phyloP scores from a whole-genome alignment of 148 eudicot species.

The Suaeda aralocaspica region DNA sequence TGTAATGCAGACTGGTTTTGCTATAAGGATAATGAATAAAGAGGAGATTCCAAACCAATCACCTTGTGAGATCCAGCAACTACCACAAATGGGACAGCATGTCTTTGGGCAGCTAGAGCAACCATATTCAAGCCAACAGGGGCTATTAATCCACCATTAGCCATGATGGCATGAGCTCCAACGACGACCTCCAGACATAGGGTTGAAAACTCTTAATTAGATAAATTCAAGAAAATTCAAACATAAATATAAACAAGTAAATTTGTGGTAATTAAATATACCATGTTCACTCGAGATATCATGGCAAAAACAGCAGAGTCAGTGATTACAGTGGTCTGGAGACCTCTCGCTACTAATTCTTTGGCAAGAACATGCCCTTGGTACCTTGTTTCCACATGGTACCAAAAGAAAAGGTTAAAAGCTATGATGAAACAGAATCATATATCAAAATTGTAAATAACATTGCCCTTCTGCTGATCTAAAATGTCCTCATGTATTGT shows the following conservation, averaged over 20 bases:
- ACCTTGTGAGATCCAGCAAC: constrained; percentile 99
- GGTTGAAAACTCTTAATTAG: neutral
- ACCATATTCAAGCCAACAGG: constrained; percentile 99
- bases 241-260: neutral
- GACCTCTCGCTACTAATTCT: constrained; percentile 82
- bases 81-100: constrained; percentile 98
- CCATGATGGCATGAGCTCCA: constrained; percentile 99
- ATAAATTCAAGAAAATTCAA: neutral
- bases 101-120: constrained; percentile 97
- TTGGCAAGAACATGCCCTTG: constrained; percentile 95
- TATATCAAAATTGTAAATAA: too few relatives aligned
- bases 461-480: too few relatives aligned
- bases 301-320: constrained; percentile 99
- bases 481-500: too few relatives aligned
- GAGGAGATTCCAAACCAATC: neutral
- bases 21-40: too few relatives aligned
- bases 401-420: constrained; percentile 7
- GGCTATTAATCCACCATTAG: constrained; percentile 94
- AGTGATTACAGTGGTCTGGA: constrained; percentile 91
- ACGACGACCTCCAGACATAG: constrained; percentile 68
- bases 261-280: constrained; percentile 23
- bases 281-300: constrained; percentile 99
- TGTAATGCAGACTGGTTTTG: too few relatives aligned
- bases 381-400: constrained; percentile 47
- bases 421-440: neutral